These are phyloP conservation scores for Cladosporium sp. DNA, from an alignment of 2,329 filamentous ascomycete species.

Conservation along the genomic window DNA sequence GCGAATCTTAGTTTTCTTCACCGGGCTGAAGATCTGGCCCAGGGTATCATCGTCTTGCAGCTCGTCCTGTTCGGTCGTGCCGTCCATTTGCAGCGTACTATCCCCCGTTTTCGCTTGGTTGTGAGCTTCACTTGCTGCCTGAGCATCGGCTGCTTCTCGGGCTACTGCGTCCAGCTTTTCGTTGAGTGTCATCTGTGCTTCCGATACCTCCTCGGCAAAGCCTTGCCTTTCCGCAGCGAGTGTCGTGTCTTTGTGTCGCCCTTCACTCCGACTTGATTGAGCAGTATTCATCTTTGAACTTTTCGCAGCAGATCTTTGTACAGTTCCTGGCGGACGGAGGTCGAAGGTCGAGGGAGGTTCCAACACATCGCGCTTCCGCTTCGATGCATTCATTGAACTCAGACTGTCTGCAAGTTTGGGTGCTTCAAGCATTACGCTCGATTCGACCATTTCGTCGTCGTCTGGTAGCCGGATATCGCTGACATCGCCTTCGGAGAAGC, in stretches of 20 bases:
- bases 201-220: conserved; percentile 28
- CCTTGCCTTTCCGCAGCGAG: conserved; percentile 27
- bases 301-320: conserved; percentile 26
- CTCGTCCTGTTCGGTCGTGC: conserved; percentile 28
- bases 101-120: background rate
- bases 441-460: conserved; percentile 7
- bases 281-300: conserved; percentile 9
- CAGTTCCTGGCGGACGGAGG: conserved; percentile 27
- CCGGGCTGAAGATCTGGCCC: conserved; percentile 24
- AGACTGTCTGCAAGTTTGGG: conserved; percentile 10
- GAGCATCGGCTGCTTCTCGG: conserved; percentile 41
- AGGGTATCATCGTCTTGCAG: conserved; percentile 48
- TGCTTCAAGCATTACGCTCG: conserved; percentile 13
- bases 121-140: conserved; percentile 22
- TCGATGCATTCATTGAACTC: conserved; percentile 18
- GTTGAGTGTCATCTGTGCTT: conserved; percentile 36
- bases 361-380: conserved; percentile 27
- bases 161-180: conserved; percentile 44
- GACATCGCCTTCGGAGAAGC: conserved; percentile 24
- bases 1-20: conserved; percentile 45
- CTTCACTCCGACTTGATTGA: conserved; percentile 29
- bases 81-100: conserved; percentile 18
- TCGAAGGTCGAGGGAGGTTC: conserved; percentile 34
- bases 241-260: conserved; percentile 17
- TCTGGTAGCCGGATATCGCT: conserved; percentile 20